Base-by-base conservation (phyloP, 2,329 filamentous ascomycete species). In the Colletotrichum navitas region DNA sequence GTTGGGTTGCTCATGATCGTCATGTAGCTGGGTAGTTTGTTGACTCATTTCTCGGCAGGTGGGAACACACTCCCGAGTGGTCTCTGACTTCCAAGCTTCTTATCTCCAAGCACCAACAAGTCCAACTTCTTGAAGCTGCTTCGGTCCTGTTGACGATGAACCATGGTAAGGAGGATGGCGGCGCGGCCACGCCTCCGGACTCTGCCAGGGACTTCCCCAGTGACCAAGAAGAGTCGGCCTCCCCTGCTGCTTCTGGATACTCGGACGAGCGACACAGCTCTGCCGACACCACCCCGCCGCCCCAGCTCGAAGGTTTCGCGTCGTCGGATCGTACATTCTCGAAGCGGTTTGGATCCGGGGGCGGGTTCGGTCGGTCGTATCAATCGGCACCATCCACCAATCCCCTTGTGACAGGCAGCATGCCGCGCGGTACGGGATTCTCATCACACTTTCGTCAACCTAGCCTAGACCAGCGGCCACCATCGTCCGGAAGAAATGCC, bases 21-120 rank as follows among this genome's bases (percentile, higher is more conserved):
- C 26, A 24, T 49, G 51, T 62, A 34, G 34, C 34, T 29, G 54
- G 41, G 51, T 32, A 29, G 58, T 76, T 79, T 78, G 76, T 64
- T 74, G 72, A 67, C 73, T 74, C 66, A 69, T 80, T 85, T 83
- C 51, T 49, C 59, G 56, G 29, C 90, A 99, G 95, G 88, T 99
- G 96, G 96, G 96, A 99, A 86, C 96, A 99, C 84, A 97, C 97
- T 81, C 95, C 96, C 76, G 94, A 97, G 85, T 99, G 96, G 96
- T 93, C 95, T 63, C 92, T 92, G 81, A 99, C 96, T 67, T 98
- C 96, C 77, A 98, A 98, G 85, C 88, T 98, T 80, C 91, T 98
- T 80, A 98, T 99, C 78, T 98, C 95, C 77, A 99, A 99, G 88
- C 96, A 99, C 83, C 96, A 99, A 84, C 96, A 99, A 85, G 96